Conservation (phyloP, 1,139 yeast species). For the Spencermartinsiella ligniputridi region DNA sequence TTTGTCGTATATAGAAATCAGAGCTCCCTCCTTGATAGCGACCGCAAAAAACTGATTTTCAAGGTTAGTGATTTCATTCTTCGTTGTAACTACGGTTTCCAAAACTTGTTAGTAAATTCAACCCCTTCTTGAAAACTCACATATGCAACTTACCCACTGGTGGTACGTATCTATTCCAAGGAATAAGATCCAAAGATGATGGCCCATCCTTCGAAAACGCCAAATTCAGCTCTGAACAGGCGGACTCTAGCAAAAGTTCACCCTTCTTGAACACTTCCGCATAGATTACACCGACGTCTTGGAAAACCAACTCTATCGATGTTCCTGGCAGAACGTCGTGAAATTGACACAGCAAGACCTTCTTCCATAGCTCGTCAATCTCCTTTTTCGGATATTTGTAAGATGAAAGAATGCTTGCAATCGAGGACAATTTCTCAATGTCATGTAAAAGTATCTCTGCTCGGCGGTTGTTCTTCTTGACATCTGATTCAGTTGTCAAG, state of each 20-base stretch:
- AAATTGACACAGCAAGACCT: slow-evolving; percentile 79
- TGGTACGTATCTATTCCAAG: background rate
- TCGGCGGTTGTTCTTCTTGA: slow-evolving; percentile 69
- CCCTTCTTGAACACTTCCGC: slow-evolving; percentile 49
- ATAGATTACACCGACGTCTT: slow-evolving; percentile 78
- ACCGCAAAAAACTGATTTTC: slow-evolving; percentile 1
- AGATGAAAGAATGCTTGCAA: slow-evolving; percentile 39
- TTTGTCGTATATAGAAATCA: slow-evolving; percentile 58
- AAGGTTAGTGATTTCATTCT: too few species aligned
- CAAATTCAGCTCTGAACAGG: slow-evolving; percentile 40
- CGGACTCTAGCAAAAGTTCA: slow-evolving; percentile 41
- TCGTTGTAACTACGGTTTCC: too few species aligned
- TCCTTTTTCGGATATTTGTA: slow-evolving; percentile 62
- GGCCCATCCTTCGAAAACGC: background rate
- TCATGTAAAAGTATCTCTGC: slow-evolving; percentile 75
- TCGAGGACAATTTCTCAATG: slow-evolving; percentile 49
- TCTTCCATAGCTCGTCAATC: slow-evolving; percentile 73
- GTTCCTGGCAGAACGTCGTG: slow-evolving; percentile 95
- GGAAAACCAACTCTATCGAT: slow-evolving; percentile 86
- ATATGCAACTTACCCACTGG: too few species aligned
- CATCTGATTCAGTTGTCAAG: slow-evolving; percentile 82
- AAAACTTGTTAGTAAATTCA: too few species aligned
- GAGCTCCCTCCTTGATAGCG: slow-evolving; percentile 42
- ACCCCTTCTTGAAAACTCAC: too few species aligned
- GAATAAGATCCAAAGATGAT: background rate